Conservation (phyloP, 441 rosid genomes). For the Hypseocharis bilobata region DNA sequence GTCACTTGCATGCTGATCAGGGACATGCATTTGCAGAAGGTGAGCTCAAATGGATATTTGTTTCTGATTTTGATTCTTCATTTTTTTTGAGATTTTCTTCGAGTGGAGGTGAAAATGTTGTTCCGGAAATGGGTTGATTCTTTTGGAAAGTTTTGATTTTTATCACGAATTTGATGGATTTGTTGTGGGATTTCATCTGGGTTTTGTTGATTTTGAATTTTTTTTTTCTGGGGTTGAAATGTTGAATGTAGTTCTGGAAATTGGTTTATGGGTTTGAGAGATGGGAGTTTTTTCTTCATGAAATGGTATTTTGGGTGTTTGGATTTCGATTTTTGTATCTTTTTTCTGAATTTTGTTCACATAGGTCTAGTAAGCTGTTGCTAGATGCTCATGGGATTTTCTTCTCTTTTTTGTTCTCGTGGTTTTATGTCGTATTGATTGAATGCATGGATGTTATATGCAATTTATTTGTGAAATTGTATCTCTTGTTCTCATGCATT, state of each 20-base stretch:
- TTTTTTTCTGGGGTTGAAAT: not conserved
- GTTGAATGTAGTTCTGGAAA: not conserved
- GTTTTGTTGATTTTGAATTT: not conserved
- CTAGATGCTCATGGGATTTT: slow-evolving; percentile 4
- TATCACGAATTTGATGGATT: too few relatives aligned
- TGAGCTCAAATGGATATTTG: slow-evolving; percentile 16
- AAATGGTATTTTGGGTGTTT: slow-evolving; percentile 10
- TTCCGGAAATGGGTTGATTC: too few relatives aligned
- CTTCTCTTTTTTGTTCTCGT: not conserved
- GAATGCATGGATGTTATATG: not conserved
- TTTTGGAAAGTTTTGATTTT: too few relatives aligned
- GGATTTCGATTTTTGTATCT: slow-evolving; percentile 15
- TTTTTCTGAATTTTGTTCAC: slow-evolving; percentile 18
- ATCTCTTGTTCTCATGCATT: not conserved
- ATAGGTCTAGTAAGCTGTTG: slow-evolving; percentile 10
- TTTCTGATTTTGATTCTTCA: not conserved
- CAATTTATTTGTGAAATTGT: not conserved
- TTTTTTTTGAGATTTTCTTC: not conserved
- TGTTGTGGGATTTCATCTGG: too few relatives aligned
- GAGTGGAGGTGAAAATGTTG: not conserved
- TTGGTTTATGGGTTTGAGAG: not conserved
- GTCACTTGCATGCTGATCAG: slow-evolving; percentile 33
- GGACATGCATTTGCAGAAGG: slow-evolving; percentile 33
- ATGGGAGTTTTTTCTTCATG: not conserved
- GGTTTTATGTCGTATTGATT: slow-evolving; percentile 4